Evolutionary conservation across 1,284 basidiomycete species (phyloP), one percentile per base, ranked within the genome.

Genomic region (Ustilago lituana): DNA sequence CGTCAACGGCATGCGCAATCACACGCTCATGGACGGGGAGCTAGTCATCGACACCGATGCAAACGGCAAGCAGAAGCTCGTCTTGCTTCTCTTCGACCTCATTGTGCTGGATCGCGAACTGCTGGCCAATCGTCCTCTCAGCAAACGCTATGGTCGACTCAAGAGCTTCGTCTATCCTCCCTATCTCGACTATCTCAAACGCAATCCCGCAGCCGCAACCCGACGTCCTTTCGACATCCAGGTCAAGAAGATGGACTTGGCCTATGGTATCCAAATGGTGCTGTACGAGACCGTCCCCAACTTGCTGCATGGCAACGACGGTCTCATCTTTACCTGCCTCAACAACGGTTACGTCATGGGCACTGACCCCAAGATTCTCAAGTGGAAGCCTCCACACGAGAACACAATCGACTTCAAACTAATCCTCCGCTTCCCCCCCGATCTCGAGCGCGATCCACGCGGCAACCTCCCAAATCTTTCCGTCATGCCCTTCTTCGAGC

Each of bases 321-420:
- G 96, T 0, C 87, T 99, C 59, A 97, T 99, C 75, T 99, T 97
- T 80, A 98, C 96, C 0, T 91, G 92, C 77, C 91, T 91, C 9
- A 90, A 88, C 79, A 88, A 91, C 5, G 88, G 88, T 0, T 98
- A 98, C 76, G 85, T 87, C 4, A 86, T 91, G n/a, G 95, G 92
- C 0, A 98, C 96, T 10, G 95, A 98, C 80, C 83, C 84, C 6
- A 92, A 93, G 69, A 94, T 98, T 33, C 73, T 82, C 57, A 99
- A 99, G 83, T 99, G 96, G 96, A 99, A 99, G 83, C 94, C 95
- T 1, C 94, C 96, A 3, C 91, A 90, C 3, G 96, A 98, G 79
- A 99, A 99, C 83, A 94, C 93, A 4, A 91, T 98, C 78, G 96
- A 99, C 83, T 98, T 98, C 85, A 93, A 93, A 81, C 89, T 98